Conservation (phyloP, 495 filamentous ascomycete species). For the Daldinia concentrica region DNA sequence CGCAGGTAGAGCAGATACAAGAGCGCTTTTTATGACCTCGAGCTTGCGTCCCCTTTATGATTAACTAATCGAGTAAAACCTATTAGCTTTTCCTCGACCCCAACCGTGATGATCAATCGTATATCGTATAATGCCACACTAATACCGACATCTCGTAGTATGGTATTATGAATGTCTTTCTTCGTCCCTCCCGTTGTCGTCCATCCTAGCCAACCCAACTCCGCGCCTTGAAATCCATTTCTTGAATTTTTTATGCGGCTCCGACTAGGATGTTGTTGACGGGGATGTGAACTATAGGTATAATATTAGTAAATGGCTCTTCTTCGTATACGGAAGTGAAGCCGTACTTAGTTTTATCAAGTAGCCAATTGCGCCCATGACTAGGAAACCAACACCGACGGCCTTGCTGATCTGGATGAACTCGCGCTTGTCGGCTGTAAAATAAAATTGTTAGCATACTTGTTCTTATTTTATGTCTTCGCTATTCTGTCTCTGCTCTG, state of each 20-base stretch:
- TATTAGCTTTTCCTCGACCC: constrained; percentile 9
- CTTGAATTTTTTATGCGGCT: constrained; percentile 49
- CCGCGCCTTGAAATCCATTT: constrained; percentile 4
- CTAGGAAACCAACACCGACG: constrained; percentile 89
- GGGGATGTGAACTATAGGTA: constrained; percentile 41
- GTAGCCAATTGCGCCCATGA: constrained; percentile 83
- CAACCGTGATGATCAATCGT: constrained; percentile 9
- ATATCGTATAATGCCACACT: constrained; percentile 14
- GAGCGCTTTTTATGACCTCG: constrained; percentile 7
- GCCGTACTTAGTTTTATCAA: constrained; percentile 89
- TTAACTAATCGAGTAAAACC: constrained; percentile 3
- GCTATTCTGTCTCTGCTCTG: not conserved
- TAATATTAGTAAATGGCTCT: constrained; percentile 22
- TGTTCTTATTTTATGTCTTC: not conserved
- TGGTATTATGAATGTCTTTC: constrained; percentile 14
- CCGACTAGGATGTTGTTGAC: constrained; percentile 60
- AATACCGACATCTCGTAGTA: constrained; percentile 13
- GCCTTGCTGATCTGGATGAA: constrained; percentile 97
- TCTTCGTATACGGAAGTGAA: constrained; percentile 52
- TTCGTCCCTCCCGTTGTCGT: not conserved
- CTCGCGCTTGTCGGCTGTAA: constrained; percentile 74
- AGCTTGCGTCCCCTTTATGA: constrained; percentile 2
- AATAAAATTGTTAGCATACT: constrained; percentile 35
- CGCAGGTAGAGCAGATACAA: constrained; percentile 14
- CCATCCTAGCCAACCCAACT: not conserved